phyloP scores from a whole-genome alignment of 116 monocot genomes.

The Phalaenopsis hybrid region DNA sequence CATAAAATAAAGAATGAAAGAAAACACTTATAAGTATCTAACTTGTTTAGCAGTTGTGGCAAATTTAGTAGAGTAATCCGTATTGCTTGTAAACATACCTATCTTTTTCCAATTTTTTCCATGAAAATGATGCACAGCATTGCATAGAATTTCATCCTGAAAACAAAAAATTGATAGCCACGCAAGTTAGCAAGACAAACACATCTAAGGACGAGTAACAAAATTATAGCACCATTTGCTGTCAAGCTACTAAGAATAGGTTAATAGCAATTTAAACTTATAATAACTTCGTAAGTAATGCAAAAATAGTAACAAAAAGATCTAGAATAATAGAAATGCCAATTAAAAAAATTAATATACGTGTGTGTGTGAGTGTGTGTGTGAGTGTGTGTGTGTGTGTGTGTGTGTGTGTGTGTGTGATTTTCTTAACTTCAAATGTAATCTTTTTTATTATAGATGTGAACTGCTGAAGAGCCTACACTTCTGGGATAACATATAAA shows the following conservation, averaged over 20 bases:
- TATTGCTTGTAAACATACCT: slow-evolving; percentile 13
- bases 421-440: too few relatives aligned
- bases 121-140: slow-evolving; percentile 33
- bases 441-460: neutral
- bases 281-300: neutral
- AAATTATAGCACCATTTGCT: neutral
- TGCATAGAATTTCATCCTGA: slow-evolving; percentile 36
- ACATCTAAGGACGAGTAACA: neutral
- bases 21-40: neutral
- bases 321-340: neutral
- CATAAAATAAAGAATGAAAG: neutral
- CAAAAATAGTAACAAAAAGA: neutral
- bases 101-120: slow-evolving; percentile 61
- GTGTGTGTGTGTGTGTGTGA: neutral
- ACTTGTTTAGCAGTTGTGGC: neutral
- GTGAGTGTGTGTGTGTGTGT: neutral
- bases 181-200: slow-evolving; percentile 1
- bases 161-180: neutral
- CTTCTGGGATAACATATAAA: neutral
- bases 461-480: neutral
- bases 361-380: neutral
- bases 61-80: neutral
- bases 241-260: neutral
- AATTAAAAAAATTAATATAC: neutral
- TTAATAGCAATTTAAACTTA: neutral